These are phyloP conservation scores for Dillenia suffruticosa DNA, from an alignment of 164 flowering plant species.

Conservation along the genomic window DNA sequence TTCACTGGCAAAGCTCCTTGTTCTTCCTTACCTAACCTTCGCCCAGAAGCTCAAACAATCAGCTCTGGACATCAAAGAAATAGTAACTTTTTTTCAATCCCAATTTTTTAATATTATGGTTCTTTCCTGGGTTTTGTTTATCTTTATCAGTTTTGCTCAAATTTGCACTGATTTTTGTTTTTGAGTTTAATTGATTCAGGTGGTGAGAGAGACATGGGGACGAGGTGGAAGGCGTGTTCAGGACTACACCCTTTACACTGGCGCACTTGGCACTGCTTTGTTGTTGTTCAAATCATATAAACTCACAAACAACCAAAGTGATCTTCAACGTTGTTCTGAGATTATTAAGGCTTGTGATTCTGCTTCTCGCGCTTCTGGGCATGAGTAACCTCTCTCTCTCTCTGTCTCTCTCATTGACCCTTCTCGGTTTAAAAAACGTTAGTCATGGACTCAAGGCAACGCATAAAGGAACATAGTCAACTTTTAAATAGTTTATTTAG, in stretches of 20 bases:
- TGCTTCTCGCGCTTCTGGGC: constrained; percentile 40
- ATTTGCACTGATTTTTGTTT: not conserved
- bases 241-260: constrained; percentile 46
- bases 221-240: constrained; percentile 19
- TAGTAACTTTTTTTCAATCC: constrained; percentile 20
- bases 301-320: constrained; percentile 26
- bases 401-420: constrained; percentile 2
- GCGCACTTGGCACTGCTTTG: constrained; percentile 53
- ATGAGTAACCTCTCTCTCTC: constrained; percentile 21
- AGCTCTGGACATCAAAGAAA: constrained; percentile 56
- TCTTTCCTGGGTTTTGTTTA: constrained; percentile 4
- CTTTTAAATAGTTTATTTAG: no score
- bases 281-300: constrained; percentile 45
- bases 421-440: not conserved
- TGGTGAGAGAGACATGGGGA: constrained; percentile 46
- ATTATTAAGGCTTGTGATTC: constrained; percentile 47
- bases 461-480: no score
- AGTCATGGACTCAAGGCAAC: no score
- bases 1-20: constrained; percentile 50
- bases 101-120: not conserved
- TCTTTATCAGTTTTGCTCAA: no score
- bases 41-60: constrained; percentile 30
- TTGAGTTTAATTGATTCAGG: constrained; percentile 18
- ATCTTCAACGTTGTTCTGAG: constrained; percentile 36
- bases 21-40: constrained; percentile 40